Conservation (phyloP, 352 stramenopile genomes). For the Phytophthora litchii region DNA sequence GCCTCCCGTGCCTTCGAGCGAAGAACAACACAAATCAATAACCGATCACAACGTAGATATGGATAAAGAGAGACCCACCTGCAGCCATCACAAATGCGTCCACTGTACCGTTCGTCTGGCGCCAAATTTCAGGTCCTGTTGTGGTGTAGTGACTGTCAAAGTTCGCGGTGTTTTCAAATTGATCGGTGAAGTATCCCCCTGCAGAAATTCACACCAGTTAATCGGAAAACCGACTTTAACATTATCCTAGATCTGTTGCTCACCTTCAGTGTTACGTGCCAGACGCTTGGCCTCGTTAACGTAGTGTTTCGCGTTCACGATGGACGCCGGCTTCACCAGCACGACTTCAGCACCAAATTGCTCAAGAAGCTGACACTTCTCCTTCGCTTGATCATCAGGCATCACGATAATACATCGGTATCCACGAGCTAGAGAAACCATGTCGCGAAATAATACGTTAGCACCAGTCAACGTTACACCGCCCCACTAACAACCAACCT, state of each 20-base stretch:
- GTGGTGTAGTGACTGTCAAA: conserved; percentile 93
- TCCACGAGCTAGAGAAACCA: conserved; percentile 67
- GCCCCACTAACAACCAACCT: conserved; percentile 37
- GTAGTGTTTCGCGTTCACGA: conserved; percentile 98
- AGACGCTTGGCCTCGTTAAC: conserved; percentile 94
- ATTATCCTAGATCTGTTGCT: not conserved
- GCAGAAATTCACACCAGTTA: not conserved
- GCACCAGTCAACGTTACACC: not conserved
- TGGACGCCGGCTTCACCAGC: conserved; percentile 92
- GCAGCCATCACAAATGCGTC: conserved; percentile 98
- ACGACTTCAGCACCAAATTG: conserved; percentile 89
- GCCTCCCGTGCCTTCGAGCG: conserved; percentile 90
- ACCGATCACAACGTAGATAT: not conserved
- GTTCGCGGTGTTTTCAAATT: conserved; percentile 99
- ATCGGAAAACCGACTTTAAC: not conserved
- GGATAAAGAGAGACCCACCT: conserved; percentile 47
- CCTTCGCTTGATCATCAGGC: conserved; percentile 96
- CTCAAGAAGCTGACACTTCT: conserved; percentile 87
- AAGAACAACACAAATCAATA: conserved; percentile 4
- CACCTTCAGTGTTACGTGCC: conserved; percentile 82
- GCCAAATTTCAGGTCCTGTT: conserved; percentile 97
- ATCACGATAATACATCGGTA: conserved; percentile 97
- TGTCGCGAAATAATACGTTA: conserved; percentile 3
- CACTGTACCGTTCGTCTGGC: conserved; percentile 89
- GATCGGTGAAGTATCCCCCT: conserved; percentile 96